Evolutionary conservation across 108 stramenopile genomes (phyloP), one percentile per base, ranked within the genome.

Genomic region (Chaetoceros tenuissimus): DNA sequence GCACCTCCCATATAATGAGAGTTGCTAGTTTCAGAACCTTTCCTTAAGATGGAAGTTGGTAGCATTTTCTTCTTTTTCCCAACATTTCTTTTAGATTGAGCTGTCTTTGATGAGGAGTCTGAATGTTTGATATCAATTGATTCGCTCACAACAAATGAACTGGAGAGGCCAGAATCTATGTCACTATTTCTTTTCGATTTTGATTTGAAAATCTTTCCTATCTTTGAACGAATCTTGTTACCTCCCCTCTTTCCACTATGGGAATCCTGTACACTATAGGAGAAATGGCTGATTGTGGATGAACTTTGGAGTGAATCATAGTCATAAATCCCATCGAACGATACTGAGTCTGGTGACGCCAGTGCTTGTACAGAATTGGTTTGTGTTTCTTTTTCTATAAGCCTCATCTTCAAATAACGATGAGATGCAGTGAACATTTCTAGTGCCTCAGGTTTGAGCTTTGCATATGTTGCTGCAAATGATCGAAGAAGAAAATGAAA

Each of bases 401-500:
- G 13, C 5, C 34, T 5, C 34, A 13, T 40, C 13, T 40, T 40
- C 13, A 40, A 13, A 40, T 40, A 40, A 10, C 13, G 34, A 40
- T 40, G 34, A 40, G 34, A 5, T 10, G 34, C 34, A 40, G 5
- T 40, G 5, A 40, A 13, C 13, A 13, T 40, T 13, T 40, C 34
- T 10, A 5, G 8, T 10, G 34, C 5, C 5, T 5, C 13, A 10
- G 13, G 13, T 13, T 40, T 40, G 8, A 40, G 13, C 13, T 40
- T 40, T 40, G 34, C 81, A 5, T 77, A 31, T 10, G 70, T 62
- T 20, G 75, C 63, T 45, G 68, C 66, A 46, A 73, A 79, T 16
- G 66, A 64, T 28, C 78, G 57, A 21, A 82, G 63, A 0, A 77
- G 45, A 51, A 79, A 82, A 56, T 77, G 68, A 3, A 82, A 53